Base-by-base conservation (phyloP, 2,329 filamentous ascomycete genomes). In the Aspergillus jensenii region DNA sequence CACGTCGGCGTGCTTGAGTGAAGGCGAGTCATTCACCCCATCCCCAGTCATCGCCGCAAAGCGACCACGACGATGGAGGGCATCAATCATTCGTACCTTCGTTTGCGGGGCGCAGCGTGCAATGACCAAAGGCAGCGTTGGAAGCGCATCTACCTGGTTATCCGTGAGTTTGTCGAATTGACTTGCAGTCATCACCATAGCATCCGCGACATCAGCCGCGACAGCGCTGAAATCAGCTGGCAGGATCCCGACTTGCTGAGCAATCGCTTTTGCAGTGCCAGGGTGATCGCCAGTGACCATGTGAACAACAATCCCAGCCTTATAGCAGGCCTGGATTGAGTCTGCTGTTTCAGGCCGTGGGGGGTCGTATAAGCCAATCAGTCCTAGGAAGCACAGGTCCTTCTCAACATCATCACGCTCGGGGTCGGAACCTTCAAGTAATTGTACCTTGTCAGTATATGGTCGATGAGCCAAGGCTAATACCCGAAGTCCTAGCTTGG, bases 1-100 rank as follows among this genome's bases (percentile, higher is more conserved):
- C 12, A 96, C 90, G 69, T 96, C 91, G 5, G 90, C 89, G 25
- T 85, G 84, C 63, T 91, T 91, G 35, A 96, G 52, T 19, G 90
- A 92, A 0, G 91, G 91, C 3, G 90, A 90, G 70, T 96, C 91
- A 68, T 96, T 96, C 62, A 95, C 91, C 52, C 91, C 91, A 63
- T 96, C 91, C 63, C 91, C 91, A 25, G 91, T 96, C 90, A 96
- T 95, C 54, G 90, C 91, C 70, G 88, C 90, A 73, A 90, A 93
- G 9, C 83, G 82, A n/a, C 86, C 84, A 39, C 90, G 86, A 17
- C 74, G 68, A 48, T 76, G 75, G 33, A 78, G 58, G 1, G 75
- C 76, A 33, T 91, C 89, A 52, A 96, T 93, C 52, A 55, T 55
- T 37, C 52, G 44, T 3, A 55, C 52, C 41, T 55, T 48, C 12